Conservation (phyloP, 371 early-diverging fungal species). For the Mucor indicus region DNA sequence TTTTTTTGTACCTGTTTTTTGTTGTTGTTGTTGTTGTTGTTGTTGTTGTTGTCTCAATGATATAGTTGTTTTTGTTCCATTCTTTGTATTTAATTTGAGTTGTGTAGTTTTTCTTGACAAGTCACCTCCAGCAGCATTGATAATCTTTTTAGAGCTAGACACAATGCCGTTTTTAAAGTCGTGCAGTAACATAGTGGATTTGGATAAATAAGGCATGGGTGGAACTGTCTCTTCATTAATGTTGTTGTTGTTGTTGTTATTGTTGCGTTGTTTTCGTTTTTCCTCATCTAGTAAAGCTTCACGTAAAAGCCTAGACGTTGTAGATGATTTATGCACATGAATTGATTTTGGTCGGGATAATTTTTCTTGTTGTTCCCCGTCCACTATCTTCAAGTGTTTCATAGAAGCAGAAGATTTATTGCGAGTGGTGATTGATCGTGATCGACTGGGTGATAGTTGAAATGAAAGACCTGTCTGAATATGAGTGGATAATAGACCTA, state of each 20-base stretch:
- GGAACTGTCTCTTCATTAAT: not conserved
- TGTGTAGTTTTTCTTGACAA: too few relatives aligned
- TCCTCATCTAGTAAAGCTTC: conserved; percentile 13
- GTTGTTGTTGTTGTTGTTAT: not conserved
- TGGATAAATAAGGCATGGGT: conserved; percentile 16
- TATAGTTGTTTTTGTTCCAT: too few relatives aligned
- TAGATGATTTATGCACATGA: not conserved
- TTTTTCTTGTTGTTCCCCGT: not conserved
- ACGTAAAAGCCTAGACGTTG: conserved; percentile 7
- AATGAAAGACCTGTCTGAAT: conserved; percentile 25
- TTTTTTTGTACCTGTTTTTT: too few relatives aligned
- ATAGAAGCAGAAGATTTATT: not conserved
- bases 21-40: too few relatives aligned
- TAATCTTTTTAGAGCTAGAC: not conserved
- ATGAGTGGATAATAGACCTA: conserved; percentile 38
- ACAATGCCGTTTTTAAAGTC: conserved; percentile 16
- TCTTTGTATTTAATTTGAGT: too few relatives aligned
- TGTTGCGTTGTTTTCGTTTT: conserved; percentile 1
- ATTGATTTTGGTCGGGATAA: conserved; percentile 15
- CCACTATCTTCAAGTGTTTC: too few relatives aligned
- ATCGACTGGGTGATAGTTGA: conserved; percentile 18
- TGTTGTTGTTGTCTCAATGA: too few relatives aligned
- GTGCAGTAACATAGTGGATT: conserved; percentile 11
- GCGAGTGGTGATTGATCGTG: conserved; percentile 4
- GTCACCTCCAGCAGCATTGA: too few relatives aligned